Conservation (phyloP, 345 rosid genomes). For the Eucalyptus microcorys region DNA sequence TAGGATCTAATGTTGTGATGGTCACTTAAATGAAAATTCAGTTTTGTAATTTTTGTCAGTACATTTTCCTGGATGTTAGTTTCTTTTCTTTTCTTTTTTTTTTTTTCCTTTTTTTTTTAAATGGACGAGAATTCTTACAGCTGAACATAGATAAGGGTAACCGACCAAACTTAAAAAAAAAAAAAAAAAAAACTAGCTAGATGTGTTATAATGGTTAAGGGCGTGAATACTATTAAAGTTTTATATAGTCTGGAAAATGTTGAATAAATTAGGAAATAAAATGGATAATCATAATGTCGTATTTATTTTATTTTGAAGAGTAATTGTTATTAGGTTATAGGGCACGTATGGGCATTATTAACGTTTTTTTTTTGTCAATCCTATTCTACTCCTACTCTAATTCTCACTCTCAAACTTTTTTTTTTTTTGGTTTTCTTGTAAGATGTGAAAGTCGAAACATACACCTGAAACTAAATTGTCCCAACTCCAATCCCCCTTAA, state of each 20-base stretch:
- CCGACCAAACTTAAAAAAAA: too few species aligned
- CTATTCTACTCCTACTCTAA: too few species aligned
- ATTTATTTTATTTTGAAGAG: background rate
- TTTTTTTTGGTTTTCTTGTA: too few species aligned
- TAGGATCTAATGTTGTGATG: background rate
- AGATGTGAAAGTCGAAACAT: fast-evolving
- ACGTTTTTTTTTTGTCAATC: too few species aligned
- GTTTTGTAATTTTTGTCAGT: background rate
- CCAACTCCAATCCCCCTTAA: fast-evolving
- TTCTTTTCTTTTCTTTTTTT: too few species aligned
- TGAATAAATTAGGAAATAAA: background rate
- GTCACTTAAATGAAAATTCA: background rate
- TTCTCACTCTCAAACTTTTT: too few species aligned
- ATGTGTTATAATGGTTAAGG: background rate
- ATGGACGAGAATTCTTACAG: background rate
- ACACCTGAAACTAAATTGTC: too few species aligned
- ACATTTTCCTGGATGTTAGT: too few species aligned
- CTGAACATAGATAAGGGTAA: background rate
- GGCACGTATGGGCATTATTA: background rate
- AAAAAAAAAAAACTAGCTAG: background rate
- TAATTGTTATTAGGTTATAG: background rate
- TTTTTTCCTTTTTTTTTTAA: too few species aligned
- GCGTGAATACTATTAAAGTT: background rate
- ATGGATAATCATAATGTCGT: background rate
- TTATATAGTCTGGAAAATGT: background rate